Evolutionary conservation across 208 protist species (phyloP), one percentile per base, ranked within the genome.

Genomic region (Leishmania aethiopica): DNA sequence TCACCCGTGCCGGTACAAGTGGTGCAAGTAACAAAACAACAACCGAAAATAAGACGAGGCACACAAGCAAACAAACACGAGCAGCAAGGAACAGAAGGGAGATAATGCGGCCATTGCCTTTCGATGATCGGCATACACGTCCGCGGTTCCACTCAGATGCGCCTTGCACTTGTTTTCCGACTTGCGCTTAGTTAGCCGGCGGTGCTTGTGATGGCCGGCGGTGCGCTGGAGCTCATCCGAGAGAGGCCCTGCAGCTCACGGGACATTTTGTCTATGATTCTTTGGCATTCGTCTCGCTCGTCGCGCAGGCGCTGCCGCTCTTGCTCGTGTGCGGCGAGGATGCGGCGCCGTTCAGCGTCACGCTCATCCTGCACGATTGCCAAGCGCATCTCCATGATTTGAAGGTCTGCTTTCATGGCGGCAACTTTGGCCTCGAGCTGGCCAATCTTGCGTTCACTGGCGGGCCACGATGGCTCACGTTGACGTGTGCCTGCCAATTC

Each of bases 271-370:
- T 92, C 81, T 13, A 95, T 81, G 32, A 91, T 86, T 17, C 49
- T 37, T 72, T 90, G 88, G 74, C 89, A 94, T 81, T 94, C 87
- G n/a, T 94, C 85, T 13, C 86, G 75, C 78, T 95, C 92, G 15
- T 77, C 47, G 5, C 80, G 81, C 71, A 89, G 83, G 8, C 86
- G 87, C 67, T 79, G 73, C 35, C 86, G 76, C 70, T 95, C 92
- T 37, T 84, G 82, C 32, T 87, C 89, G 81, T 87, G 88, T 35
- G 83, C 76, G 35, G 78, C 59, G 59, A 95, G 70, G 47, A 93
- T 90, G 51, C 88, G 86, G 40, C 84, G 85, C 66, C 88, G 83
- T 81, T 95, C 92, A 8, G 80, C 75, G 47, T 90, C 81, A n/a
- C 86, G 81, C 78, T 90, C 88, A 49, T 86, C 67, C 37, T 88